Evolutionary conservation across 306 rosid genomes (phyloP).

Genomic region (Heteromeles arbutifolia): DNA sequence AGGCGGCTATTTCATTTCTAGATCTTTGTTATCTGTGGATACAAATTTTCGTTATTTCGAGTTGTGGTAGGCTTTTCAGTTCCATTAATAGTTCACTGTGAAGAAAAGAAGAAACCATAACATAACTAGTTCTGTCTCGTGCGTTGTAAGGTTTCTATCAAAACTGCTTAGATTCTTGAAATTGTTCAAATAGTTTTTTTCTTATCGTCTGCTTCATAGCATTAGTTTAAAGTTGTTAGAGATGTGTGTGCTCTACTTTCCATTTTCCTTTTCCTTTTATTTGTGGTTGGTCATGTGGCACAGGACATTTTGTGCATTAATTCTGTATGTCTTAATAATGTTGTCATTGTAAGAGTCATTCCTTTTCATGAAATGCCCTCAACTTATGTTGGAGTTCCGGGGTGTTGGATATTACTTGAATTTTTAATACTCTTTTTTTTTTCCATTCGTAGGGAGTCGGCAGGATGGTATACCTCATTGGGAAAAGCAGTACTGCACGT

Average conservation of each 20-base stretch:
- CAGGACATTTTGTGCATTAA: neutral
- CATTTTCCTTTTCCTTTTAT: neutral
- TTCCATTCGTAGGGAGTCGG: conserved; percentile 29
- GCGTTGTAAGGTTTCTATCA: neutral
- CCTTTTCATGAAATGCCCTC: neutral
- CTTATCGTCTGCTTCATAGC: neutral
- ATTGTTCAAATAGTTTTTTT: neutral
- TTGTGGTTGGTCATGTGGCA: neutral
- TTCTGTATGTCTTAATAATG: neutral
- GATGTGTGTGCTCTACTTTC: neutral
- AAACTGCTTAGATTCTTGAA: neutral
- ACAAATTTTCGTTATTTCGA: neutral
- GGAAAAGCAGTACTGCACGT: conserved; percentile 75
- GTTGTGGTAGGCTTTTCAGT: neutral
- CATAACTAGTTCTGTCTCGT: neutral
- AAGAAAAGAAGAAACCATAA: neutral
- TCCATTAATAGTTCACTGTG: neutral
- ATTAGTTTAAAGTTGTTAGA: neutral
- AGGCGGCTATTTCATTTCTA: neutral
- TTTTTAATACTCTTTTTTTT: neutral
- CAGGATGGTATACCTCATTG: conserved; percentile 75
- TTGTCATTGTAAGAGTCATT: neutral
- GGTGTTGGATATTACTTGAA: neutral
- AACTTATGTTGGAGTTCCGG: neutral
- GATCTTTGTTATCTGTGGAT: neutral